Evolutionary conservation across 768 basidiomycete genomes (phyloP).

Genomic region (Podaxis pistillaris): DNA sequence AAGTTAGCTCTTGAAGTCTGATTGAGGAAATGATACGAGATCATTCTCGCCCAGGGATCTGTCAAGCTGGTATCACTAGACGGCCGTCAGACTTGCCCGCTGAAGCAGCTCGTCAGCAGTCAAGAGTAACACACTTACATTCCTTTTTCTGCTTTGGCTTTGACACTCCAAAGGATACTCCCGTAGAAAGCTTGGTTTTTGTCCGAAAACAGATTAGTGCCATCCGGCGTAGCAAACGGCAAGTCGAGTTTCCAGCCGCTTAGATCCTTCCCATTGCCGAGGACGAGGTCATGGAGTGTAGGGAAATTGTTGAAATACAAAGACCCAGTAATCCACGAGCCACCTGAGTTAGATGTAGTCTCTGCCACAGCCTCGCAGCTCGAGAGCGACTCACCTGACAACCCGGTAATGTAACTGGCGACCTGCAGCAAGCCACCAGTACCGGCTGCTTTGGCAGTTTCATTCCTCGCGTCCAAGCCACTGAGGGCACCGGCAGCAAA

Average conservation of each 20-base stretch:
- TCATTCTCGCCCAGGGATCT: slow-evolving; percentile 63
- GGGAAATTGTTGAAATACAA: slow-evolving; percentile 67
- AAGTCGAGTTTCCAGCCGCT: slow-evolving; percentile 59
- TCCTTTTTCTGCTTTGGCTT: slow-evolving; percentile 51
- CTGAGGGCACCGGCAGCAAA: slow-evolving; percentile 60
- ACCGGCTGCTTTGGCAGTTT: slow-evolving; percentile 51
- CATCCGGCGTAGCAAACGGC: slow-evolving; percentile 52
- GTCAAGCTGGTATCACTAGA: slow-evolving; percentile 61
- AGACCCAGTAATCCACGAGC: slow-evolving; percentile 68
- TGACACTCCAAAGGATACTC: slow-evolving; percentile 51
- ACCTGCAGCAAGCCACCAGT: slow-evolving; percentile 72
- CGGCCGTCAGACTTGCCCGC: not conserved
- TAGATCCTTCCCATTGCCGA: slow-evolving; percentile 47
- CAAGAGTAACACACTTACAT: slow-evolving; percentile 39
- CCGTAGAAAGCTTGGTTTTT: slow-evolving; percentile 54
- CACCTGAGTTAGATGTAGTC: slow-evolving; percentile 35
- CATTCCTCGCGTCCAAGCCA: slow-evolving; percentile 62
- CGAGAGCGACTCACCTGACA: slow-evolving; percentile 48
- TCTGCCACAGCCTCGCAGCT: not conserved
- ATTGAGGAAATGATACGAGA: slow-evolving; percentile 74
- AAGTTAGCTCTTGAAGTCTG: slow-evolving; percentile 59
- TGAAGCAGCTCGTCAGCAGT: not conserved
- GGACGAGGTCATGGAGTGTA: slow-evolving; percentile 51
- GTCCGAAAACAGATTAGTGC: slow-evolving; percentile 41
- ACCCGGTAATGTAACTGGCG: slow-evolving; percentile 63